phyloP scores from a whole-genome alignment of 1,139 yeast genomes.

The Geotrichum cucujoidarum region DNA sequence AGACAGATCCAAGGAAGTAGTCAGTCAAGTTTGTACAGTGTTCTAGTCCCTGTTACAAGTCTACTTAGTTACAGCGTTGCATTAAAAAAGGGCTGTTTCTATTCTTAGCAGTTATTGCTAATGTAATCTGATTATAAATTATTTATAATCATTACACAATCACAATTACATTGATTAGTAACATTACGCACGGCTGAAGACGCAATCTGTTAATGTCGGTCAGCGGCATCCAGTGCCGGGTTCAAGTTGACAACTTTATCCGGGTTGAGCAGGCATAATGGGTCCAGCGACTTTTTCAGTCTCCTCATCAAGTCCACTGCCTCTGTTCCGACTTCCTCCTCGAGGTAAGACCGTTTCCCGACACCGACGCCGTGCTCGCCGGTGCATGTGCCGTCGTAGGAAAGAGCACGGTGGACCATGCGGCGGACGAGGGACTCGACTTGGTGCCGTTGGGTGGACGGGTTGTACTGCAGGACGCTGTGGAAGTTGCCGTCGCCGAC shows the following conservation, averaged over 20 bases:
- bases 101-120: no score
- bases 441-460: constrained; percentile 55
- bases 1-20: no score
- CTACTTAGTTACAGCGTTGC: no score
- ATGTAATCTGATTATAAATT: no score
- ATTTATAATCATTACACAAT: no score
- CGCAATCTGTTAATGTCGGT: no score
- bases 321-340: constrained; percentile 61
- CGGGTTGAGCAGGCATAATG: constrained; percentile 66
- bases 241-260: constrained; percentile 70
- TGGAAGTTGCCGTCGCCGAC: constrained; percentile 93
- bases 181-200: no score
- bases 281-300: constrained; percentile 67
- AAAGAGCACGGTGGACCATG: constrained; percentile 65
- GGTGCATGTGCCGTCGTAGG: constrained; percentile 76
- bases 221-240: no score
- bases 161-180: no score
- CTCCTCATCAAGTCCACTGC: constrained; percentile 71
- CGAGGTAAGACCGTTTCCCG: constrained; percentile 64
- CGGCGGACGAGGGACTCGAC: constrained; percentile 55
- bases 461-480: constrained; percentile 77
- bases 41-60: no score
- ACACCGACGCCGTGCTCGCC: constrained; percentile 89
- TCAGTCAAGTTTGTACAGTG: no score
- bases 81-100: no score